Evolutionary conservation across 2,329 filamentous ascomycete species (phyloP), one percentile per base, ranked within the genome.

Genomic region (Fusarium sp.): DNA sequence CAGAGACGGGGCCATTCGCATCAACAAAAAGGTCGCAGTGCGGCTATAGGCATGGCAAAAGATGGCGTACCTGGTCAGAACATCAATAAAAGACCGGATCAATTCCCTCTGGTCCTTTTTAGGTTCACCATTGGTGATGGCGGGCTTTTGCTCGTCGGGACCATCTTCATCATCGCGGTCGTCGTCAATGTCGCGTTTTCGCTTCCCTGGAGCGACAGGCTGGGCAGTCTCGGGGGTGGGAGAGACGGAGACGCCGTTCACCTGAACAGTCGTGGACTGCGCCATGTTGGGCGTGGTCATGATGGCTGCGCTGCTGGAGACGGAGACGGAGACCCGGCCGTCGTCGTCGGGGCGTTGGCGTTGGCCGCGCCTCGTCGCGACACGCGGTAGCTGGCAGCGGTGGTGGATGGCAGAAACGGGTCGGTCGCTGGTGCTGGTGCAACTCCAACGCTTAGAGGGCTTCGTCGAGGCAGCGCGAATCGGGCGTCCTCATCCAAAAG

Each of bases 171-270:
- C 75, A 20, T 77, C 75, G 61, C 67, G 73, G 6, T 82, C 82
- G 70, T 83, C 81, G 64, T 76, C 80, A 54, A 79, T 77, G 73
- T 87, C 85, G 82, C 87, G 87, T 80, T 89, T 89, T 77, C 87
- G 82, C 81, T 89, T 89, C 62, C 80, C 80, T 25, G 82, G 77
- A 33, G 81, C 73, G 58, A 76, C 74, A 55, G 77, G 73, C 57
- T 76, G 77, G 46, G 72, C 73, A 63, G 75, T 70, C 36, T 78
- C 76, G 53, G 74, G 71, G 50, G 74, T 76, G 53, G 73, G 72
- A 23, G 80, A 79, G 66, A 78, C 80, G 58, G 79, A 73, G 59
- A 79, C 77, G 72, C 83, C 83, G 76, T 85, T 84, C 61, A 75
- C 73, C 67, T 79, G 77, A 55, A 76, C 75, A 55, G 77, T 74